Evolutionary conservation across 2,329 filamentous ascomycete species (phyloP).

Genomic region (Eurotiales sp.): DNA sequence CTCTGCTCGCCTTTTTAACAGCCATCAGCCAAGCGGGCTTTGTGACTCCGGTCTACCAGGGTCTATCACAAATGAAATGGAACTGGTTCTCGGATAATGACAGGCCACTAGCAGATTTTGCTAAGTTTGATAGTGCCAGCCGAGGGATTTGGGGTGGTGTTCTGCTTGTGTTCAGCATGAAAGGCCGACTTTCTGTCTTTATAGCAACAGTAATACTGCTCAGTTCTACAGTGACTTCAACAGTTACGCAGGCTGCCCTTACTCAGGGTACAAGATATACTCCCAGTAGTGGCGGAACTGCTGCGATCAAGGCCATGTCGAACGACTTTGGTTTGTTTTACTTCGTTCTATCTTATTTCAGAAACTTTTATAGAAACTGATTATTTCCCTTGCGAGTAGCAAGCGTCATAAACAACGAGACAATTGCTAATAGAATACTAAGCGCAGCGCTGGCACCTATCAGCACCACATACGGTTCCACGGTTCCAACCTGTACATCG

Average conservation of each 20-base stretch:
- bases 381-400: neutral
- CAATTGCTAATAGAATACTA: neutral
- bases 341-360: too few relatives aligned
- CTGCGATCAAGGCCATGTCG: neutral
- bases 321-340: neutral
- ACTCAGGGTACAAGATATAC: neutral
- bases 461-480: neutral
- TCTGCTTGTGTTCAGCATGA: neutral
- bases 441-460: neutral
- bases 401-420: neutral
- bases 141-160: neutral
- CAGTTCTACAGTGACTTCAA: constrained; percentile 2
- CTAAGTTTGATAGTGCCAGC: constrained; percentile 2
- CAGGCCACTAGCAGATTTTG: neutral
- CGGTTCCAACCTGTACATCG: neutral
- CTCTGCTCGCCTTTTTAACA: constrained; percentile 4
- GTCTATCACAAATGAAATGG: constrained; percentile 8
- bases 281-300: neutral
- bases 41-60: neutral
- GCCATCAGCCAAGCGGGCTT: neutral
- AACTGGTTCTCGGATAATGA: constrained; percentile 1
- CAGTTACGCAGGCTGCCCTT: constrained; percentile 2
- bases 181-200: constrained; percentile 1
- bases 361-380: neutral
- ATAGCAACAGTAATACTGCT: neutral